Percentiles rank a stretch among this genome's conserved stretches.
phyloP scores from a whole-genome alignment of 768 basidiomycete species.

The Tylopilus cervinicoccineus region DNA sequence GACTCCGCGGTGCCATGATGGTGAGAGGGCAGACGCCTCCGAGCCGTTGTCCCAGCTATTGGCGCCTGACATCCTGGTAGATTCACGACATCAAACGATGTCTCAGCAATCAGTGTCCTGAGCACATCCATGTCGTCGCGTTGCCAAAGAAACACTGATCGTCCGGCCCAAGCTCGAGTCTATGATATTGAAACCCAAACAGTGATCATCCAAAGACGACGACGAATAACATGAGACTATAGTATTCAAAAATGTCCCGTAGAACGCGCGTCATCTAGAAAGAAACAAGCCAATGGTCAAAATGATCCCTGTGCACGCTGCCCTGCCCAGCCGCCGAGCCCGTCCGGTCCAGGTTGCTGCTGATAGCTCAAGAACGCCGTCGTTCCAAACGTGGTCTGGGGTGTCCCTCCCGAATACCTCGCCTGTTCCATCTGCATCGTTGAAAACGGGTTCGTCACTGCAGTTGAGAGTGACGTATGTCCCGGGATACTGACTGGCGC shows the following conservation, averaged over 20 bases:
- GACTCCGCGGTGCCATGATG: too few relatives aligned
- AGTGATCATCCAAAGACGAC: not conserved
- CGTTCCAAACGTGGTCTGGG: slow-evolving; percentile 26
- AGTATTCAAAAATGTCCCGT: not conserved
- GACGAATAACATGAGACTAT: not conserved
- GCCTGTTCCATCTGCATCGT: slow-evolving; percentile 11
- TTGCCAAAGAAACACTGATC: not conserved
- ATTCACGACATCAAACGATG: too few relatives aligned
- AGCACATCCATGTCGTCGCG: too few relatives aligned
- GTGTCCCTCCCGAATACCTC: slow-evolving; percentile 22
- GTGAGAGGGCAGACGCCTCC: too few relatives aligned
- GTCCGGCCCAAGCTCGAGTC: not conserved
- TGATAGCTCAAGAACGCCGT: slow-evolving; percentile 19
- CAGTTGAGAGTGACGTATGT: slow-evolving; percentile 24
- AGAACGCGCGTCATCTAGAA: not conserved
- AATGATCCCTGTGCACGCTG: slow-evolving; percentile 15
- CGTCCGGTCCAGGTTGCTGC: slow-evolving; percentile 17
- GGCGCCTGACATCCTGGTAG: too few relatives aligned
- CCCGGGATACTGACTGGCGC: slow-evolving; percentile 1
- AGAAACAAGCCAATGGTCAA: slow-evolving; percentile 3
- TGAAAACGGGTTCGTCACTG: slow-evolving; percentile 16
- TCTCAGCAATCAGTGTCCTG: too few relatives aligned
- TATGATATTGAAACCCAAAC: not conserved
- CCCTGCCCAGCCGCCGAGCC: slow-evolving; percentile 19
- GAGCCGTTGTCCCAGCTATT: too few relatives aligned